These are phyloP conservation scores for Solanum bulbocastanum DNA, from an alignment of 257 asterid genomes.

Conservation along the genomic window DNA sequence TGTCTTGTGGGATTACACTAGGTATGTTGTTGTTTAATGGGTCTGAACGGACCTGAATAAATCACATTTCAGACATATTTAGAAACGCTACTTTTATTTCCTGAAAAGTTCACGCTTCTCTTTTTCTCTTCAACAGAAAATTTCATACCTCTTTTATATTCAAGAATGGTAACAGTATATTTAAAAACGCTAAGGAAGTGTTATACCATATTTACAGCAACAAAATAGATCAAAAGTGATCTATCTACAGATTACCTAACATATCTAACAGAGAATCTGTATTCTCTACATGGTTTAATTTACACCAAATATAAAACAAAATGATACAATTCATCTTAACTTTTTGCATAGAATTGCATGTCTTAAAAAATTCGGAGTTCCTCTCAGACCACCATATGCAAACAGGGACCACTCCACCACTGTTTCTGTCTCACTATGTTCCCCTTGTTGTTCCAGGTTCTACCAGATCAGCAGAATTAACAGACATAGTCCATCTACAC, in stretches of 20 bases:
- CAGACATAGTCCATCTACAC: background rate
- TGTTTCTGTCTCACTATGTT: background rate
- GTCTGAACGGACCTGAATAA: background rate
- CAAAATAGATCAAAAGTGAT: background rate
- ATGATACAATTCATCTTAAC: background rate
- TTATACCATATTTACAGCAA: background rate
- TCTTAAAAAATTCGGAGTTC: background rate
- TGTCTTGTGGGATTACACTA: background rate
- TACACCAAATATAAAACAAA: background rate
- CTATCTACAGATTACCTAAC: background rate
- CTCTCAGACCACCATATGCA: background rate
- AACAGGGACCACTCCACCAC: background rate
- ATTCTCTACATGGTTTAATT: background rate
- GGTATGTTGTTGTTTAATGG: background rate
- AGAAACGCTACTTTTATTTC: background rate
- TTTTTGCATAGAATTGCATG: background rate
- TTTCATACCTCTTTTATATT: background rate
- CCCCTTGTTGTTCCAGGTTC: background rate
- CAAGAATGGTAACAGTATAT: background rate
- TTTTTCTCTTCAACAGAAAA: background rate
- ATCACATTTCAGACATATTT: background rate
- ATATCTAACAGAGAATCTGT: background rate
- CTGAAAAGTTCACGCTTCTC: background rate
- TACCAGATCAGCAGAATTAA: background rate
- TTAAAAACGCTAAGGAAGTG: background rate